A percentile compares a stretch with the other conserved stretches of the same genome.
These are phyloP conservation scores for Microglena sp. DNA, from an alignment of 139 green algal species.

Conservation along the genomic window DNA sequence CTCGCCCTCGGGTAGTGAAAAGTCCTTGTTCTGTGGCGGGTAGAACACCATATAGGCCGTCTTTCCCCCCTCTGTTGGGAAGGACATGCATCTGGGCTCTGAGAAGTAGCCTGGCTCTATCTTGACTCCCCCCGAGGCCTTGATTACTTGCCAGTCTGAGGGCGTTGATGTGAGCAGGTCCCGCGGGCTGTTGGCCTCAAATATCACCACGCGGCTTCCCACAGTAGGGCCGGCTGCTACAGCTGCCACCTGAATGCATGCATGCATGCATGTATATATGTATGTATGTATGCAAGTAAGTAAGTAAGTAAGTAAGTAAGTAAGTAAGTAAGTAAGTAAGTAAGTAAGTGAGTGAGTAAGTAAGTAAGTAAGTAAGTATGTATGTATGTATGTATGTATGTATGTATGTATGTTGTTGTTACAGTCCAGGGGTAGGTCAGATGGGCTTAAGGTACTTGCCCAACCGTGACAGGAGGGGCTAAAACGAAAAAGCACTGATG, in stretches of 20 bases:
- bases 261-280: too few relatives aligned
- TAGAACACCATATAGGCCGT: constrained; percentile 60
- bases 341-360: too few relatives aligned
- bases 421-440: too few relatives aligned
- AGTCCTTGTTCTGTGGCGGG: constrained; percentile 46
- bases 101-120: constrained; percentile 40
- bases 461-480: too few relatives aligned
- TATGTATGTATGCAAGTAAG: too few relatives aligned
- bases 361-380: too few relatives aligned
- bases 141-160: constrained; percentile 25
- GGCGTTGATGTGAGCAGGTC: constrained; percentile 17
- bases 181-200: constrained; percentile 1
- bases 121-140: constrained; percentile 20
- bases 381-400: too few relatives aligned
- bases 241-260: background rate
- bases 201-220: background rate
- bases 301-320: too few relatives aligned
- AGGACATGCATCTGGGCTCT: constrained; percentile 40
- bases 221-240: background rate
- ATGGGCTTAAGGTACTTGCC: too few relatives aligned
- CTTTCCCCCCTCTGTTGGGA: constrained; percentile 32
- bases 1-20: constrained; percentile 16
- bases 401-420: too few relatives aligned
- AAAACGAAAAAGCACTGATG: too few relatives aligned
- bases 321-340: too few relatives aligned